Evolutionary conservation across 228 moss, liverwort and hornwort genomes (phyloP).

Genomic region (Sphagnum fallax): DNA sequence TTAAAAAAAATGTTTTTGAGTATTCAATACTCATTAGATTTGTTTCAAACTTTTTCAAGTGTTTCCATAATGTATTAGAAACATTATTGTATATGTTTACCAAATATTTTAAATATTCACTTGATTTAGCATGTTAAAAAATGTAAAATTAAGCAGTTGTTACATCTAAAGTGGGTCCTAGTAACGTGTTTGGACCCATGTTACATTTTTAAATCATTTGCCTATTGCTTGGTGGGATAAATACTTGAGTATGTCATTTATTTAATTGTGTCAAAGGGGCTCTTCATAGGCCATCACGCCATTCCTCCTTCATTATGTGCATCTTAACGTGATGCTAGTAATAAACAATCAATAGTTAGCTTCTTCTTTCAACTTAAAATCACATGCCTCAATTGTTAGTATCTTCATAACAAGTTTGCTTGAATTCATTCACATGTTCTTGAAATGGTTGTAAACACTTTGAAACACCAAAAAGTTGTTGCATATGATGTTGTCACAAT

Average conservation of each 20-base stretch:
- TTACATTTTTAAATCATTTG: too few species aligned
- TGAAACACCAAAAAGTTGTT: background rate
- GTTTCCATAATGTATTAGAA: too few species aligned
- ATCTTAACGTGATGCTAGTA: constrained; percentile 24
- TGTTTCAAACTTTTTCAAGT: too few species aligned
- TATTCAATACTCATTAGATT: too few species aligned
- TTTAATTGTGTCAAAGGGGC: constrained; percentile 30
- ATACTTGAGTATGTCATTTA: constrained; percentile 48
- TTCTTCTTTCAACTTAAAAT: constrained; percentile 46
- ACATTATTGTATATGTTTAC: too few species aligned
- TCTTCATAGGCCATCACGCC: constrained; percentile 48
- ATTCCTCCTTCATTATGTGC: constrained; percentile 39
- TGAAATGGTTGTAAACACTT: too few species aligned
- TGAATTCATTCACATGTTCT: background rate
- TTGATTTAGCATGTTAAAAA: too few species aligned
- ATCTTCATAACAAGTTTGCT: background rate
- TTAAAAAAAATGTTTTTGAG: too few species aligned
- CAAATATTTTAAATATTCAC: too few species aligned
- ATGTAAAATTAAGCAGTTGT: too few species aligned
- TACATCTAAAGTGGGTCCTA: too few species aligned
- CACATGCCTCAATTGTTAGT: constrained; percentile 45
- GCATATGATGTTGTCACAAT: background rate
- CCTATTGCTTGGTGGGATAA: constrained; percentile 11
- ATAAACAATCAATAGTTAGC: constrained; percentile 37
- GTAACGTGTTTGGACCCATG: too few species aligned